Conservation (phyloP, 1,139 yeast species). For the Geotrichum klebahnii region DNA sequence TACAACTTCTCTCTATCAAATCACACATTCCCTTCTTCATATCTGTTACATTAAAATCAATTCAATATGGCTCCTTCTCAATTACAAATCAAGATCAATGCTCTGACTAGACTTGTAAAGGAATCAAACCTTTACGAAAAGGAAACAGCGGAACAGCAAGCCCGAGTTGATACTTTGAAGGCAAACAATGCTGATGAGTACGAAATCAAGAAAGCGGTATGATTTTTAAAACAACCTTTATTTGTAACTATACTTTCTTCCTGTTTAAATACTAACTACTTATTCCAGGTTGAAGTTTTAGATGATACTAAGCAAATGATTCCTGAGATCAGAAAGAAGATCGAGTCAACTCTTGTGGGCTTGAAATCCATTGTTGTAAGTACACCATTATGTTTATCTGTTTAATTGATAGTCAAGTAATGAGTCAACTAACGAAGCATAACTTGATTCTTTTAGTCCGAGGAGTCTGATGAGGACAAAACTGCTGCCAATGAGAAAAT, state of each 20-base stretch:
- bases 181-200: conserved; percentile 56
- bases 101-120: conserved; percentile 67
- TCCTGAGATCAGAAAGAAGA: conserved; percentile 56
- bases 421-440: neutral
- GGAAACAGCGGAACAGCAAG: conserved; percentile 61
- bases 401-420: neutral
- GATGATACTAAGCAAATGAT: conserved; percentile 67
- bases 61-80: conserved; percentile 66
- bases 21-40: neutral
- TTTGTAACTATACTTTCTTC: neutral
- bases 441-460: conserved; percentile 41
- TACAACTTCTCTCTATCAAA: neutral
- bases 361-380: conserved; percentile 43
- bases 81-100: conserved; percentile 69
- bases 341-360: conserved; percentile 48
- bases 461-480: conserved; percentile 46
- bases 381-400: conserved; percentile 13
- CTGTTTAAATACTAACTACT: neutral
- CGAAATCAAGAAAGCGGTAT: conserved; percentile 60
- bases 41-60: neutral
- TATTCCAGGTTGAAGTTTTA: conserved; percentile 50
- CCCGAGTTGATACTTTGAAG: conserved; percentile 43
- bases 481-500: conserved; percentile 42
- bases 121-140: conserved; percentile 62
- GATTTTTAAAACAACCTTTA: no score